Conservation (phyloP, 164 flowering plant genomes). For the Piper betle region DNA sequence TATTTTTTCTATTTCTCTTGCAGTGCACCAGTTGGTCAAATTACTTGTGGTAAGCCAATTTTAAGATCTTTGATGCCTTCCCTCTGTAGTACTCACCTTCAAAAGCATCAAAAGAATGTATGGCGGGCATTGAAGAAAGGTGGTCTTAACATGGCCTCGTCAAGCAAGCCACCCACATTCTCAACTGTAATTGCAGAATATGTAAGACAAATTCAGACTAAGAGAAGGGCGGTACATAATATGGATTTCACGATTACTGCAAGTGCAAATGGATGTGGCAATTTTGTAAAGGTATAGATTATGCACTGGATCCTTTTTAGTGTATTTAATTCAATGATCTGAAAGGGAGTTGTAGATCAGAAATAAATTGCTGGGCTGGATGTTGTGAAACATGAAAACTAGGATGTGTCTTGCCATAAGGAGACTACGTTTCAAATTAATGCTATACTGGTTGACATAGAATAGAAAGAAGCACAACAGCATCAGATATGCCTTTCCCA, state of each 20-base stretch:
- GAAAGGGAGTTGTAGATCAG: no score
- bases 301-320: no score
- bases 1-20: background rate
- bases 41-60: conserved; percentile 56
- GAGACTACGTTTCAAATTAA: no score
- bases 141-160: conserved; percentile 49
- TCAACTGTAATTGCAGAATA: conserved; percentile 64
- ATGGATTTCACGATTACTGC: conserved; percentile 7
- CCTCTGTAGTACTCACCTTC: conserved; percentile 43
- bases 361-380: no score
- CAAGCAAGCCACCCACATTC: conserved; percentile 56
- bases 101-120: conserved; percentile 43
- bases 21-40: conserved; percentile 49
- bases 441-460: no score
- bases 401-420: no score
- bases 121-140: conserved; percentile 54
- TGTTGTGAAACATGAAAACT: no score
- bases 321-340: no score
- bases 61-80: conserved; percentile 46
- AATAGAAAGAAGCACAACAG: no score
- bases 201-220: conserved; percentile 55
- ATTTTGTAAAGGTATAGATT: background rate
- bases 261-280: conserved; percentile 24
- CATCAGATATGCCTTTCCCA: no score
- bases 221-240: conserved; percentile 39